Evolutionary conservation across 495 filamentous ascomycete species (phyloP).

Genomic region (Xylaria scruposa): DNA sequence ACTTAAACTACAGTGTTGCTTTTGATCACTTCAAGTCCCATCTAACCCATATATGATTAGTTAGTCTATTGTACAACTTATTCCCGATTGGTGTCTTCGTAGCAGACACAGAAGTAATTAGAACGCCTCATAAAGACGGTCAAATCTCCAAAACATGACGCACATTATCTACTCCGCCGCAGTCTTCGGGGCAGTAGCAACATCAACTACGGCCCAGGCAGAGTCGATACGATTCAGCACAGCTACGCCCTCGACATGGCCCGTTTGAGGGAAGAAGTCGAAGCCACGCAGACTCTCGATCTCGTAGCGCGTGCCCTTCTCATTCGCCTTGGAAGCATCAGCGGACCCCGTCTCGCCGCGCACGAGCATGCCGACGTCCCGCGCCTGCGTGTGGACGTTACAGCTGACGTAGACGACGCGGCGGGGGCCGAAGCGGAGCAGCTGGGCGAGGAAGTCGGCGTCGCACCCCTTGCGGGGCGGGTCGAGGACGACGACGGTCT

Average conservation of each 20-base stretch:
- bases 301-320: conserved; percentile 68
- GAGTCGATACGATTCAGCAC: conserved; percentile 66
- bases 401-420: conserved; percentile 93
- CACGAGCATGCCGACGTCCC: conserved; percentile 86
- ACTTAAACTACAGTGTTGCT: not conserved
- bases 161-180: not conserved
- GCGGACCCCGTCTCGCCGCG: conserved; percentile 55
- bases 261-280: conserved; percentile 98
- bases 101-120: not conserved
- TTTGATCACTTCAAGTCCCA: not conserved
- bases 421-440: conserved; percentile 74
- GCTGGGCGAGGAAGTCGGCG: conserved; percentile 77
- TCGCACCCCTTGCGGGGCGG: conserved; percentile 96
- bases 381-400: conserved; percentile 96
- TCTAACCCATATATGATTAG: not conserved
- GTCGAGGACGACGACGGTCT: conserved; percentile 91
- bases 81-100: not conserved
- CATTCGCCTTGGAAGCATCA: conserved; percentile 34
- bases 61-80: not conserved
- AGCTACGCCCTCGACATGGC: conserved; percentile 94
- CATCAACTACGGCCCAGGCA: not conserved
- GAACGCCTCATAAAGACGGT: not conserved
- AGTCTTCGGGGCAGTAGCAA: not conserved
- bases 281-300: conserved; percentile 94
- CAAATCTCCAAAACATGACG: not conserved